A percentile compares a stretch with the other conserved stretches of the same genome.
These are phyloP conservation scores for Fimicolochytrium jonesii DNA, from an alignment of 192 early-diverging fungal genomes.

Conservation along the genomic window DNA sequence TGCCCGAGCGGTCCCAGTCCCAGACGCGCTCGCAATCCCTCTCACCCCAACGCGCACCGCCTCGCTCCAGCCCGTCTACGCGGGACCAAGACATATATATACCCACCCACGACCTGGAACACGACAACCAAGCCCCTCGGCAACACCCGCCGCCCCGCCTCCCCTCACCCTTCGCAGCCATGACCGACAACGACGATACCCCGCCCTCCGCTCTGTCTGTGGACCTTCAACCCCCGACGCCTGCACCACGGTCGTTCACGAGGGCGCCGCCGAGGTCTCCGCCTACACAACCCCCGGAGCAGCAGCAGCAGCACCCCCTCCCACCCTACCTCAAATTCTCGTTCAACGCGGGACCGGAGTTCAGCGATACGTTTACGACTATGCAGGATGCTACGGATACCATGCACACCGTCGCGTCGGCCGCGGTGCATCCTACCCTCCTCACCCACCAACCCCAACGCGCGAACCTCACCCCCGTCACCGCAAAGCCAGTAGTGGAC, in stretches of 20 bases:
- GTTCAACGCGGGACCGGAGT: background rate
- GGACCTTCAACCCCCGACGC: background rate
- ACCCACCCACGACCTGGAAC: background rate
- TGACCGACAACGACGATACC: background rate
- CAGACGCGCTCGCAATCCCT: background rate
- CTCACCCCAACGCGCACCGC: background rate
- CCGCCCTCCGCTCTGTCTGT: constrained; percentile 4
- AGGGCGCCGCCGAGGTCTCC: background rate
- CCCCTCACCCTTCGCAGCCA: background rate
- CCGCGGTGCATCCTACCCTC: too few species aligned
- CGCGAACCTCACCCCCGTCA: too few species aligned
- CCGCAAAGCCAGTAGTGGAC: constrained; percentile 9
- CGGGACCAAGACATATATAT: background rate
- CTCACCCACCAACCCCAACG: too few species aligned
- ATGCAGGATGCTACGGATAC: too few species aligned
- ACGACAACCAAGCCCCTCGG: too few species aligned
- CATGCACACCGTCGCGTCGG: too few species aligned
- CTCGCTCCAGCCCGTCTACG: background rate
- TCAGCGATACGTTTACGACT: background rate
- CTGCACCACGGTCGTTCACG: background rate
- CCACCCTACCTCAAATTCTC: too few species aligned
- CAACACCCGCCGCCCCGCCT: too few species aligned
- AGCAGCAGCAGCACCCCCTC: background rate
- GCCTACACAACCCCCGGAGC: too few species aligned
- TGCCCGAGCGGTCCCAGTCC: too few species aligned